Conservation (phyloP, 2,329 filamentous ascomycete species). For the Fonsecaea pedrosoi region DNA sequence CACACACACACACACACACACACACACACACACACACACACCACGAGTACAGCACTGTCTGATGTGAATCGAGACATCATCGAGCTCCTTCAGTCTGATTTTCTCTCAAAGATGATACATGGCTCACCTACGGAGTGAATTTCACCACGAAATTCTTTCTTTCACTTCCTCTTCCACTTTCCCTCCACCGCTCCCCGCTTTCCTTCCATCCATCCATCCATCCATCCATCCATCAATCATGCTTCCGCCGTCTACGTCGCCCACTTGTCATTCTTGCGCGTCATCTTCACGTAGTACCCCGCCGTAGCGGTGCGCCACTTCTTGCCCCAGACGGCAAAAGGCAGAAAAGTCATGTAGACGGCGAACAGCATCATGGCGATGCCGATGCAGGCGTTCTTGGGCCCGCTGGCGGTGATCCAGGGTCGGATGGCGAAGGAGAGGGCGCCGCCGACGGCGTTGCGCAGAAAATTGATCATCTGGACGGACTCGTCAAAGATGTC, state of each 20-base stretch:
- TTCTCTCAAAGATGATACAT: too few species aligned
- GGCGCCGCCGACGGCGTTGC: constrained; percentile 9
- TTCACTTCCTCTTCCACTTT: too few species aligned
- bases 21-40: too few species aligned
- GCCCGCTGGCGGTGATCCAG: neutral
- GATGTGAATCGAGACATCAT: too few species aligned
- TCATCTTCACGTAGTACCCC: neutral
- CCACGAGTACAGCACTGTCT: too few species aligned
- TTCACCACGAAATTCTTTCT: too few species aligned
- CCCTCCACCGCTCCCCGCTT: too few species aligned
- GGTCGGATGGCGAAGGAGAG: neutral
- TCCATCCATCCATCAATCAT: neutral
- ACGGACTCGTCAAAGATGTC: constrained; percentile 3
- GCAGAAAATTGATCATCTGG: constrained; percentile 6
- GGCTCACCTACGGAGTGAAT: too few species aligned
- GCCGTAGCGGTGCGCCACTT: neutral
- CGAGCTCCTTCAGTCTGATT: too few species aligned
- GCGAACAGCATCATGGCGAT: constrained; percentile 10
- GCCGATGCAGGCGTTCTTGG: constrained; percentile 9
- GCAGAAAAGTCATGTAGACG: neutral
- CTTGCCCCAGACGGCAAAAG: constrained; percentile 1
- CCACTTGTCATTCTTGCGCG: neutral
- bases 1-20: too few species aligned
- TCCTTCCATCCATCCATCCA: neutral
- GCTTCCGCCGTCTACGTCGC: too few species aligned